Percentiles rank a stretch among this genome's conserved stretches.
Evolutionary conservation across 176 grass and related monocot species (phyloP).

Genomic region (Carex parvula): DNA sequence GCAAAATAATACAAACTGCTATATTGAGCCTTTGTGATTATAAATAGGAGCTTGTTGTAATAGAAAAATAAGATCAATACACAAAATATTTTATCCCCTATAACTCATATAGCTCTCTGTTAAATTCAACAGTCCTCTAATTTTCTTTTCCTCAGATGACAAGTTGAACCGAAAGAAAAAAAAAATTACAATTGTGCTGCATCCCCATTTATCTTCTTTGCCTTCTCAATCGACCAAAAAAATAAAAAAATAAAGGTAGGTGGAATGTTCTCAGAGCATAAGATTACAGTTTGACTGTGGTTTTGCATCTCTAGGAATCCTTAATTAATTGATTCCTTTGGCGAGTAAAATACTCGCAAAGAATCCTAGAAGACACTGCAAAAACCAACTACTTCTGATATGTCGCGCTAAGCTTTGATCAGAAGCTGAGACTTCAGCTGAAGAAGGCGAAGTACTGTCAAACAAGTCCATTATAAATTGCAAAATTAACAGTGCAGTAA

Average conservation of each 20-base stretch:
- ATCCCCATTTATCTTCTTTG: background rate
- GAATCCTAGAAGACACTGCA: background rate
- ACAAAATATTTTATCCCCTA: too few species aligned
- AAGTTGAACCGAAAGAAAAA: background rate
- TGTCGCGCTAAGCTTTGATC: background rate
- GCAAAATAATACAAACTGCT: too few species aligned
- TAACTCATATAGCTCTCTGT: too few species aligned
- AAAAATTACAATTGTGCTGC: background rate
- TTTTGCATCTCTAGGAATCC: background rate
- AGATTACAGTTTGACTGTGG: background rate
- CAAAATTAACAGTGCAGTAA: background rate
- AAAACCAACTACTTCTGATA: slow-evolving; percentile 1
- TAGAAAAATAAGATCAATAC: too few species aligned
- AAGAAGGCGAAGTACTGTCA: slow-evolving; percentile 8
- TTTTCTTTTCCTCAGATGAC: background rate
- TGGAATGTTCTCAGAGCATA: background rate
- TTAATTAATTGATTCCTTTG: background rate
- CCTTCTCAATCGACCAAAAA: background rate
- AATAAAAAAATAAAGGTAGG: background rate
- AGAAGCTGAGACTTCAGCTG: background rate
- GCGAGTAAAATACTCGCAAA: slow-evolving; percentile 1
- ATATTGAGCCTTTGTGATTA: too few species aligned
- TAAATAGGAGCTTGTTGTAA: too few species aligned
- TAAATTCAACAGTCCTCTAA: background rate
- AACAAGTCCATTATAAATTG: background rate